These are phyloP conservation scores for Lachancea nothofagi DNA, from an alignment of 805 yeast genomes.

Conservation along the genomic window DNA sequence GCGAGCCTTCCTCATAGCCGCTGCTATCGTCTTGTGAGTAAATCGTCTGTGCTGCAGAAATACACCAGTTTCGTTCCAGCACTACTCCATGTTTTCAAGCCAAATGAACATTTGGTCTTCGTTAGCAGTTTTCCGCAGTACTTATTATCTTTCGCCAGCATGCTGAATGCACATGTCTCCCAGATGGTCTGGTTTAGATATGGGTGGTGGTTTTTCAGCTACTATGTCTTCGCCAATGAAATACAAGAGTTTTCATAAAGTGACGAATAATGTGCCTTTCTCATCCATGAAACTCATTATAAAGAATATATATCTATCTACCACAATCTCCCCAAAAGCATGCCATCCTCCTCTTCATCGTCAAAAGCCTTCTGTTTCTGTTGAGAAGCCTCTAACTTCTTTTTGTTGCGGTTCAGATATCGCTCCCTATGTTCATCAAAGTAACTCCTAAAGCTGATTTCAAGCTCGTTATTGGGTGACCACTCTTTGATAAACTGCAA, in stretches of 20 bases:
- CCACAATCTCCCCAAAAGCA: conserved; percentile 31
- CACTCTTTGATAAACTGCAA: conserved; percentile 22
- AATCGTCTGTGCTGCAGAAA: conserved; percentile 17
- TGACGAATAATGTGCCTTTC: background rate
- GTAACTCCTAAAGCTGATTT: conserved; percentile 12
- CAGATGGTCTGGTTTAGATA: conserved; percentile 96
- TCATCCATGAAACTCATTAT: background rate
- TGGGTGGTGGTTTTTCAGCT: conserved; percentile 74
- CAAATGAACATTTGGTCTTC: conserved; percentile 31
- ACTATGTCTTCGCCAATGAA: conserved; percentile 75
- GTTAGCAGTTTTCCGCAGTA: conserved; percentile 33
- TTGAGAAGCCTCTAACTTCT: background rate
- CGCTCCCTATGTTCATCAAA: conserved; percentile 10
- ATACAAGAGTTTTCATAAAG: conserved; percentile 25
- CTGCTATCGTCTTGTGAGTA: conserved; percentile 13
- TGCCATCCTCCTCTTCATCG: conserved; percentile 26
- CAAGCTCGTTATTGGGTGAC: conserved; percentile 15
- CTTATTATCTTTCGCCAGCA: conserved; percentile 50
- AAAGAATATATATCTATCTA: conserved; percentile 13
- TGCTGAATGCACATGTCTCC: conserved; percentile 75
- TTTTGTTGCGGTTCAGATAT: conserved; percentile 8
- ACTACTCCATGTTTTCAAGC: conserved; percentile 10
- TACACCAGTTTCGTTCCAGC: conserved; percentile 24
- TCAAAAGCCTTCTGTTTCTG: conserved; percentile 13
- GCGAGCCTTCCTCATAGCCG: background rate